Evolutionary conservation across 1,284 basidiomycete genomes (phyloP).

Genomic region (Heterobasidion occidentale): DNA sequence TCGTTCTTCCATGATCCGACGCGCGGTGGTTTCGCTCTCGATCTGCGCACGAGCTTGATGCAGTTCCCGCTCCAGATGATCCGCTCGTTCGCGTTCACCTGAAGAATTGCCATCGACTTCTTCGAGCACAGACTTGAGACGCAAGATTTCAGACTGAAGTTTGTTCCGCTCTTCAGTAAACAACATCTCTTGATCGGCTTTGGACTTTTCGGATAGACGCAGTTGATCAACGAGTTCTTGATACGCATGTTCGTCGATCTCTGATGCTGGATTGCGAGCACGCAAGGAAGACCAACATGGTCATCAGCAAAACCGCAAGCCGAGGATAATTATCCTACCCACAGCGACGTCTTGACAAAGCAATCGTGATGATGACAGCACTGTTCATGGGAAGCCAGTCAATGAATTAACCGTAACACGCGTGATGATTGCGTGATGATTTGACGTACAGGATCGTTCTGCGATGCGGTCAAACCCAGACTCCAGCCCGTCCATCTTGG

Average conservation of each 20-base stretch:
- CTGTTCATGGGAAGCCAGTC: slow-evolving; percentile 25
- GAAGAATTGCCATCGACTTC: slow-evolving; percentile 28
- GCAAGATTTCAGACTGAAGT: slow-evolving; percentile 47
- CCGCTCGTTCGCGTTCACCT: slow-evolving; percentile 42
- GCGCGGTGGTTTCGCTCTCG: slow-evolving; percentile 50
- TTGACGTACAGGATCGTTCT: slow-evolving; percentile 62
- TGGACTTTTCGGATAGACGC: slow-evolving; percentile 43
- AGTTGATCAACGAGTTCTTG: slow-evolving; percentile 62
- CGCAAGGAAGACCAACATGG: background rate
- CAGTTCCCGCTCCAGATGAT: slow-evolving; percentile 55
- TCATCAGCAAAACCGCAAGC: slow-evolving; percentile 1
- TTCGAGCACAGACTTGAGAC: slow-evolving; percentile 36
- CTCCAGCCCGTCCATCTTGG: slow-evolving; percentile 71
- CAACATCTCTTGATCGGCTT: slow-evolving; percentile 40
- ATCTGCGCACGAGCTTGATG: slow-evolving; percentile 54
- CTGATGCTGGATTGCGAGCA: slow-evolving; percentile 37
- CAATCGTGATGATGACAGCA: slow-evolving; percentile 67
- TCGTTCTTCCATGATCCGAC: slow-evolving; percentile 58
- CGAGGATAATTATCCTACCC: slow-evolving; percentile 22
- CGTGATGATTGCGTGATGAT: background rate
- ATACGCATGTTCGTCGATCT: slow-evolving; percentile 63
- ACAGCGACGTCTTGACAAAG: slow-evolving; percentile 61
- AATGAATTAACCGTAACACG: background rate
- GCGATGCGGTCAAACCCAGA: slow-evolving; percentile 74
- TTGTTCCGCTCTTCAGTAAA: slow-evolving; percentile 47